Percentiles rank a stretch among this genome's conserved stretches.
Evolutionary conservation across 2,329 filamentous ascomycete genomes (phyloP).

Genomic region (Neopestalotiopsis clavispora): DNA sequence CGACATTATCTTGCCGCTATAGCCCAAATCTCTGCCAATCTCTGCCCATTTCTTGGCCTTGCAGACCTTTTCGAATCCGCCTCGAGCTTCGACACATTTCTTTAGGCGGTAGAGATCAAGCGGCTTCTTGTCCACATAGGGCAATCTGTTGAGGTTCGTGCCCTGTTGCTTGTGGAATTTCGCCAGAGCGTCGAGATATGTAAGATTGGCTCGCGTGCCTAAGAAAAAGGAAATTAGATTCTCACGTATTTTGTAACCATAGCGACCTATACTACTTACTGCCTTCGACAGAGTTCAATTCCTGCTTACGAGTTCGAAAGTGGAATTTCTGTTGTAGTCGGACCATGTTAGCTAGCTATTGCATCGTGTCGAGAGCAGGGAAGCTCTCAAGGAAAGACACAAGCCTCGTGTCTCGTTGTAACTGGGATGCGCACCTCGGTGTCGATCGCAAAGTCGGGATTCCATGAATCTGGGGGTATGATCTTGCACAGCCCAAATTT

Average conservation of each 20-base stretch:
- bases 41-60: conserved; percentile 99
- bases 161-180: conserved; percentile 98
- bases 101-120: conserved; percentile 95
- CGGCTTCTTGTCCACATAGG: conserved; percentile 96
- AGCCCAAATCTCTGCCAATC: conserved; percentile 93
- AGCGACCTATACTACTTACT: conserved; percentile 54
- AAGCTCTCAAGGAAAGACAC: conserved; percentile 57
- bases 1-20: conserved; percentile 99
- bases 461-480: conserved; percentile 91
- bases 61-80: conserved; percentile 95
- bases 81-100: conserved; percentile 92
- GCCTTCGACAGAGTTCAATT: conserved; percentile 97
- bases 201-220: conserved; percentile 94
- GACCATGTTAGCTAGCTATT: conserved; percentile 21
- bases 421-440: conserved; percentile 73
- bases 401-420: background rate
- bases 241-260: conserved; percentile 7
- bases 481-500: conserved; percentile 95
- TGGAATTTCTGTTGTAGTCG: conserved; percentile 77
- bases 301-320: conserved; percentile 93
- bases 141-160: conserved; percentile 89
- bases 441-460: conserved; percentile 93
- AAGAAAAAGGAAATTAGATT: conserved; percentile 18
- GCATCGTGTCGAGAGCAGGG: conserved; percentile 97
- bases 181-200: conserved; percentile 90